phyloP scores from a whole-genome alignment of 441 rosid species.

The Gossypium schwendimanii region DNA sequence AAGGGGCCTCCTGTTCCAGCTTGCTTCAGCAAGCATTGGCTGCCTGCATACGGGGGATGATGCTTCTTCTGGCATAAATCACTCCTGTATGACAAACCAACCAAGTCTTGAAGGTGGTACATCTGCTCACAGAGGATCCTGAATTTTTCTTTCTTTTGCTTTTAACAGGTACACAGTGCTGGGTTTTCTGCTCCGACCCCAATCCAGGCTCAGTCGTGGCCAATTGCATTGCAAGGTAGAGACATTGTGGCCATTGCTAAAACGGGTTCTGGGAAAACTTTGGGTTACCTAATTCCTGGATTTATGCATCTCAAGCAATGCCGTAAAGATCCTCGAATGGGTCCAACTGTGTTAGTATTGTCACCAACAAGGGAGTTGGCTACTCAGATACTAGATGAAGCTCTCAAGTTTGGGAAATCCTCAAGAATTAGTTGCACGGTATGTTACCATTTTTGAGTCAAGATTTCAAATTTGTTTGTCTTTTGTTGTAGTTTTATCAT shows the following conservation, averaged over 20 bases:
- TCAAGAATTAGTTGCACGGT: constrained; percentile 88
- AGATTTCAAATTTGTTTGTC: background rate
- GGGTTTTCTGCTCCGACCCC: constrained; percentile 97
- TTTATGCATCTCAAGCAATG: constrained; percentile 68
- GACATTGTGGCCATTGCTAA: constrained; percentile 97
- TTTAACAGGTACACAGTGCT: constrained; percentile 82
- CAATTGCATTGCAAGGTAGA: constrained; percentile 80
- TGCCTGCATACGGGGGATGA: constrained; percentile 83
- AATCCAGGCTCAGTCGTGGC: constrained; percentile 99
- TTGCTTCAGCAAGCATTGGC: constrained; percentile 76
- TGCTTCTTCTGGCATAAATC: constrained; percentile 87
- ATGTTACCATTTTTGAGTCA: constrained; percentile 16
- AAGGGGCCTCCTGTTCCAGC: constrained; percentile 83
- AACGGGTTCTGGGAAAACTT: constrained; percentile 97
- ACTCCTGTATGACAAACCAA: constrained; percentile 32
- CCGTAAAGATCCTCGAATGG: constrained; percentile 61
- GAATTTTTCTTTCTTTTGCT: constrained; percentile 34
- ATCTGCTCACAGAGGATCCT: constrained; percentile 47
- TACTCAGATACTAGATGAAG: constrained; percentile 92
- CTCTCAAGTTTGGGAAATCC: constrained; percentile 83
- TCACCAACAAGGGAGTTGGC: constrained; percentile 99
- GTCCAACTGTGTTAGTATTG: constrained; percentile 88
- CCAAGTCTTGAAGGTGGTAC: constrained; percentile 42
- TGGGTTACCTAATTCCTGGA: constrained; percentile 89
- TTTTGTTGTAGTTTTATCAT: background rate